Base-by-base conservation (phyloP, 1,284 basidiomycete species). In the Dichomitus squalens region DNA sequence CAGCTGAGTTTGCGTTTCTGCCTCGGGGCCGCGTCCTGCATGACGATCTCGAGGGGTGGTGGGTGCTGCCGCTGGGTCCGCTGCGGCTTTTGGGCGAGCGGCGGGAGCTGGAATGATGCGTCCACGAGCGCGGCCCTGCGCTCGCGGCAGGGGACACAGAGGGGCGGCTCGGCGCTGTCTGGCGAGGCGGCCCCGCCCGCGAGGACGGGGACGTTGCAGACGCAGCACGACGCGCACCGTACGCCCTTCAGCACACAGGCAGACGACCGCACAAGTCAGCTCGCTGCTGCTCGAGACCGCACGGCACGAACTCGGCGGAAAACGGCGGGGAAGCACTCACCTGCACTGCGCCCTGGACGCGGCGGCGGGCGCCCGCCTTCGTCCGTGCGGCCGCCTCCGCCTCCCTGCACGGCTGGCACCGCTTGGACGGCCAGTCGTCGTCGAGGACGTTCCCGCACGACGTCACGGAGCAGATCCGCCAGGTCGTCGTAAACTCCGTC, bases 391-490 rank as follows among this genome's bases (percentile, higher is more conserved):
- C 33, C 8, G 2, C 16, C 21, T 18, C 44, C 3, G 4, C 38
- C 6, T 35, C 48, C 16, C 25, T 23, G 29, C 60, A 62, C 14
- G 7, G 16, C 21, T 16, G 31, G 35, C 60, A 62, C 6, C 52
- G 49, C 16, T 41, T 38, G 39, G 31, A 62, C 34, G 44, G 55
- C 61, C 58, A 59, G 2, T 20, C 36, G 5, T 23, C n/a, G 29
- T 51, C 55, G 23, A 59, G 52, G 2, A 48, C 29, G 36, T 55
- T 59, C 55, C 25, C 25, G 53, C 61, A 63, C 46, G 44, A 52
- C 11, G 6, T 18, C 1, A 14, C 43, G n/a, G 44, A 21, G 36
- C 60, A 62, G 21, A 16, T 34, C 36, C n/a, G 49, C n/a, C 21
- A 33, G n/a, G 33, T 40, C 46, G 16, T 9, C 41, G 36, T 12